phyloP scores from a whole-genome alignment of 2,329 filamentous ascomycete species.

The Scedosporium apiospermum region DNA sequence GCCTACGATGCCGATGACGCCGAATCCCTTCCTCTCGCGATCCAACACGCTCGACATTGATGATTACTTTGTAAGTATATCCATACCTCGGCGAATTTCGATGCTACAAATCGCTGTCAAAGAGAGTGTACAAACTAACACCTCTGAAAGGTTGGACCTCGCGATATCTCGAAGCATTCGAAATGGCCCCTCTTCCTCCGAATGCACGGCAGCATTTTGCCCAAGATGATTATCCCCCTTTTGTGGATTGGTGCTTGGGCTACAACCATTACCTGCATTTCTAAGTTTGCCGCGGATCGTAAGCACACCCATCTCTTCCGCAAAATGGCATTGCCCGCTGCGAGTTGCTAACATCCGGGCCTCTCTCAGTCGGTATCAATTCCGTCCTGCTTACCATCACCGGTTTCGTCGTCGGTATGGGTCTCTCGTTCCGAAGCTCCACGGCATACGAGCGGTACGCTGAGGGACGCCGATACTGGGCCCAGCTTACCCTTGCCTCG shows the following conservation, averaged over 20 bases:
- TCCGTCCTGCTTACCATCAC: slow-evolving; percentile 62
- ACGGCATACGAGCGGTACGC: slow-evolving; percentile 68
- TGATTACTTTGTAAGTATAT: slow-evolving; percentile 12
- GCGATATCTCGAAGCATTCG: slow-evolving; percentile 62
- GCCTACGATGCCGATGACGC: background rate
- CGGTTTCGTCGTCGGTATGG: slow-evolving; percentile 72
- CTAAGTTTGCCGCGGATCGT: slow-evolving; percentile 25
- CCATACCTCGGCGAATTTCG: background rate
- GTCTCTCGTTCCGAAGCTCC: slow-evolving; percentile 67
- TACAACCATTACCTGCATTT: slow-evolving; percentile 52
- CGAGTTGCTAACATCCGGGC: too few relatives aligned
- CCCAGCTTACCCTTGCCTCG: slow-evolving; percentile 49
- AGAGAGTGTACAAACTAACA: background rate
- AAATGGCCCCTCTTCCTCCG: slow-evolving; percentile 70
- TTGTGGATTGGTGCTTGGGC: slow-evolving; percentile 54
- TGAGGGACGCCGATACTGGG: slow-evolving; percentile 56
- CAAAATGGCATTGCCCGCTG: background rate
- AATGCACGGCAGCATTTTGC: slow-evolving; percentile 65
- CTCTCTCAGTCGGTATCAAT: slow-evolving; percentile 35
- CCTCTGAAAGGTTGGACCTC: slow-evolving; percentile 37
- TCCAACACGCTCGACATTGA: slow-evolving; percentile 9
- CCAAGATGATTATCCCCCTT: slow-evolving; percentile 64
- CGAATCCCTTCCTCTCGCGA: background rate
- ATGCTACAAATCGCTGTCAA: background rate
- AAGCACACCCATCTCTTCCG: slow-evolving; percentile 1